Base-by-base conservation (phyloP, 768 basidiomycete genomes). In the Sarcomyxa edulis region DNA sequence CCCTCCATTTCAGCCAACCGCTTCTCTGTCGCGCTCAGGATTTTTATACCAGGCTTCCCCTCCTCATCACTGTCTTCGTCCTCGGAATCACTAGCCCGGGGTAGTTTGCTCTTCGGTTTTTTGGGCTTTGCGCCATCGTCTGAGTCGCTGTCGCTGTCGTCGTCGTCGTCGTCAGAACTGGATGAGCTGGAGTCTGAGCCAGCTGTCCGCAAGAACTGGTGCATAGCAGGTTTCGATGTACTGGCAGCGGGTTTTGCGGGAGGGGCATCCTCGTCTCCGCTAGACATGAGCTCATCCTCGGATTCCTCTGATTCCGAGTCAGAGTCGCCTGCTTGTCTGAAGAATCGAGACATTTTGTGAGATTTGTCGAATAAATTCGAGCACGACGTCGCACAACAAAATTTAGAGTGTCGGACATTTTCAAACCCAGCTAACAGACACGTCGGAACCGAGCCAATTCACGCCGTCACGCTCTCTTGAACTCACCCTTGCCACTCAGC, bases 1-100 rank as follows among this genome's bases (percentile, higher is more conserved):
- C 79, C 79, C 60, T 97, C 94, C 80, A 98, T 94, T 71, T 98
- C 96, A 33, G 85, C 91, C 54, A 93, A 61, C 37, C 94, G 74
- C 60, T 90, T 94, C 61, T 94, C 89, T 51, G 85, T 85, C 27
- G 95, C 94, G 55, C 88, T 91, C 59, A 90, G 78, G 48, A 88
- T 84, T 43, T 76, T 74, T 32, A 86, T 75, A 24, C 81, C 77
- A 12, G 76, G 74, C 51, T 71, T 78, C 25, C 78, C 79, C 35
- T 82, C 85, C 15, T 84, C 87, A 31, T 87, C 84, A 10, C 61
- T 76, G 47, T 60, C 76, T 38, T 68, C 76, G 10, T 66, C 69
- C 14, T 68, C 71, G 22, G 69, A 69, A 33, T 72, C 75, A 32
- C 61, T 64, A 23, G 35, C 26, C n/a, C 35, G 23, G 14, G 40